phyloP scores from a whole-genome alignment of 1,284 basidiomycete species.

The Heterobasidion annosum region DNA sequence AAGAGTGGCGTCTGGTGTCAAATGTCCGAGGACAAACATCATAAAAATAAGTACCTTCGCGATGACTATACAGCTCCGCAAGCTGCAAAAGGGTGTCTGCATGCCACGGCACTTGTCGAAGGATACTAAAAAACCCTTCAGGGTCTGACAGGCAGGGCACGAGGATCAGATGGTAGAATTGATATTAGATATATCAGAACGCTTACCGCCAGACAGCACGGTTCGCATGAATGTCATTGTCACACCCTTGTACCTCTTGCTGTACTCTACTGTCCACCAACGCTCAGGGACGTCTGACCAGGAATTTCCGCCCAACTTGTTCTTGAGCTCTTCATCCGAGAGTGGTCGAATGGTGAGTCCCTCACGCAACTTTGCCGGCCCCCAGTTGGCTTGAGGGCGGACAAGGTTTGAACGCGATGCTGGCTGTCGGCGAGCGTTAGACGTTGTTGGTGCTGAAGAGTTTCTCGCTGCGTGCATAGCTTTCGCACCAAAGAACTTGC shows the following conservation, averaged over 20 bases:
- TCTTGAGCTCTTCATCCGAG: conserved; percentile 42
- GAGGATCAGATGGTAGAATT: too few relatives aligned
- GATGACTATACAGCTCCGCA: conserved; percentile 74
- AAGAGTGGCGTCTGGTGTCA: neutral
- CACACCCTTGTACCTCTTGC: conserved; percentile 70
- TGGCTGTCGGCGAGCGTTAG: conserved; percentile 14
- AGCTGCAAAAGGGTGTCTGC: conserved; percentile 87
- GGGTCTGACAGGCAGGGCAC: conserved; percentile 38
- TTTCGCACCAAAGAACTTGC: conserved; percentile 86
- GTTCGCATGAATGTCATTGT: conserved; percentile 76
- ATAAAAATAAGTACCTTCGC: conserved; percentile 53
- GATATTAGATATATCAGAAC: neutral
- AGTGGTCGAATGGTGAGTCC: conserved; percentile 61
- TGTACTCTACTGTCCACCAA: conserved; percentile 86
- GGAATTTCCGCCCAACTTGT: conserved; percentile 31
- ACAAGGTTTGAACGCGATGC: conserved; percentile 49
- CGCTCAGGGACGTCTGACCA: conserved; percentile 48
- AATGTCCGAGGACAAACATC: neutral
- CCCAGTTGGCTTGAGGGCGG: conserved; percentile 54
- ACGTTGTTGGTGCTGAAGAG: conserved; percentile 19
- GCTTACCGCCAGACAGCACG: conserved; percentile 71
- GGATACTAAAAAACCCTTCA: conserved; percentile 51
- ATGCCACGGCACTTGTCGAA: conserved; percentile 69
- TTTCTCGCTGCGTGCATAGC: conserved; percentile 62
- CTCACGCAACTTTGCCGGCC: conserved; percentile 52